Evolutionary conservation across 257 asterid species (phyloP), one percentile per base, ranked within the genome.

Genomic region (Linderniella brevidens): DNA sequence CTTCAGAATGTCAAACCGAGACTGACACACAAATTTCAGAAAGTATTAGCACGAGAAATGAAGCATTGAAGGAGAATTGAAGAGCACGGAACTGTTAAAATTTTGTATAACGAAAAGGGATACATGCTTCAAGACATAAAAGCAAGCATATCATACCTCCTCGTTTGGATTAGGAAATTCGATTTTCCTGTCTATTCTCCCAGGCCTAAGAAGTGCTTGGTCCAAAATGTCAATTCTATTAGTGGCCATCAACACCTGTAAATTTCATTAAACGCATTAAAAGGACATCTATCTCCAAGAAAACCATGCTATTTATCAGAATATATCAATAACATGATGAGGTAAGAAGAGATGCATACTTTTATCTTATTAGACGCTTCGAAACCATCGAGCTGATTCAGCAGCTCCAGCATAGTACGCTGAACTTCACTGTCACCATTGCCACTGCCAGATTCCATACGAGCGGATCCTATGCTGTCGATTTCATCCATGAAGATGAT

Each of bases 391-490:
- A 86, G 92, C 55, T 86, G 96, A 64, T 86, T 86, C 51, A 86
- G 86, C 67, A 86, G 94, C 69, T 86, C 96, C 58, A 82, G 58
- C 94, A 86, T 86, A 37, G 94, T 86, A 41, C 93, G 64, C 68
- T 82, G 94, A 46, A 86, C 96, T 68, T 86, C 94, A 74, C 94
- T 82, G 50, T 86, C 94, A 35, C 93, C 94, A 46, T 79, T 82
- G 20, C 96, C 96, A 64, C 88, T 78, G 41, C 94, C 93, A 56
- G 93, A 79, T 66, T 82, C 94, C 93, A 86, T 82, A 45, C 96
- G 82, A 49, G 94, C 78, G 56, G 93, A 82, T 42, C 96, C 90
- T 18, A 82, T 82, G 79, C 87, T 79, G 72, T 86, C 96, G 17
- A 86, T 82, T 64, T 86, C 93, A 58, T 86, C 94, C 96, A 82